Conservation (phyloP, 441 rosid genomes). For the Pelargonium fulgidum region DNA sequence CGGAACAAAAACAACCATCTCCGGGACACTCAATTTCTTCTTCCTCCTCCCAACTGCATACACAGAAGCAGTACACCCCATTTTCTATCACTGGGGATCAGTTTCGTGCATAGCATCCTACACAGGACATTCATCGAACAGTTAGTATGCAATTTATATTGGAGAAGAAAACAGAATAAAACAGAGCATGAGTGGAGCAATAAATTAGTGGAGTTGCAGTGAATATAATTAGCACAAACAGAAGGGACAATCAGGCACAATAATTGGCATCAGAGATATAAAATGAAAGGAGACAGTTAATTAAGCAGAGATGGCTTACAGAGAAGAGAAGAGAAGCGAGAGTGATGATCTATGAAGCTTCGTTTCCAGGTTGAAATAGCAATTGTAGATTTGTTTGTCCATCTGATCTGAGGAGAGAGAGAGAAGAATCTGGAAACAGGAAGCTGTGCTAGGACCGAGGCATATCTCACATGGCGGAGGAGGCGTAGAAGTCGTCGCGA, state of each 20-base stretch:
- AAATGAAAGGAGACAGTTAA: neutral
- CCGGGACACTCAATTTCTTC: constrained; percentile 48
- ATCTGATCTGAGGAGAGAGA: constrained; percentile 16
- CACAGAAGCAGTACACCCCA: constrained; percentile 84
- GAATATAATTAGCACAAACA: neutral
- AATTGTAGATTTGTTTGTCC: constrained; percentile 8
- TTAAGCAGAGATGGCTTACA: neutral
- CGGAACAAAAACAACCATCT: constrained; percentile 59
- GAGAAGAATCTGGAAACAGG: constrained; percentile 23
- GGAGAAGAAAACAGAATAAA: constrained; percentile 7
- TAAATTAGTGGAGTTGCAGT: neutral
- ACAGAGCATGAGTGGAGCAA: constrained; percentile 1
- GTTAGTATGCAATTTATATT: neutral
- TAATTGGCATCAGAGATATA: neutral
- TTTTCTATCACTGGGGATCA: constrained; percentile 25
- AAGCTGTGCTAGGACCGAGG: constrained; percentile 42
- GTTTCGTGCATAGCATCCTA: constrained; percentile 33
- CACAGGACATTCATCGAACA: constrained; percentile 18
- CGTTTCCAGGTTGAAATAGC: constrained; percentile 20
- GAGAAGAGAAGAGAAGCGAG: neutral
- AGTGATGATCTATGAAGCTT: constrained; percentile 24
- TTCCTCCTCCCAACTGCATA: constrained; percentile 40
- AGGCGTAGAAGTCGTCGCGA: constrained; percentile 30
- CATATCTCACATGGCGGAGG: constrained; percentile 48
- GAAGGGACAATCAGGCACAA: neutral